Conservation (phyloP, 805 yeast species). For the Tetrapisispora fleetii region DNA sequence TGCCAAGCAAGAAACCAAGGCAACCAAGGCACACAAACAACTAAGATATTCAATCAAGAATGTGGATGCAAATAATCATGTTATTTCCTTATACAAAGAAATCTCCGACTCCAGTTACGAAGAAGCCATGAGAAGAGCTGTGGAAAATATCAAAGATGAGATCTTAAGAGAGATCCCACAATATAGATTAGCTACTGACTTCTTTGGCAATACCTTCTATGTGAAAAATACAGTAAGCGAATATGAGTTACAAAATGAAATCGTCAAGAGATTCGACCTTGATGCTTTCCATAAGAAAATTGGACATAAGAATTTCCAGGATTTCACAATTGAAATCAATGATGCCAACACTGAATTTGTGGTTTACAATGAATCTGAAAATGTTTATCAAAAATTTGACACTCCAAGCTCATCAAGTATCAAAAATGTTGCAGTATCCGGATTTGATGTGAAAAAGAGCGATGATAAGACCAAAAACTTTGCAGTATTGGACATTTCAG, state of each 20-base stretch:
- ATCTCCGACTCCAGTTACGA: slow-evolving; percentile 3
- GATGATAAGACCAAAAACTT: slow-evolving; percentile 3
- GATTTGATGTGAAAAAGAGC: slow-evolving; percentile 12
- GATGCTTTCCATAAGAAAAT: slow-evolving; percentile 1
- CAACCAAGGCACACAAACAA: not conserved
- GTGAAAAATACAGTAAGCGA: slow-evolving; percentile 21
- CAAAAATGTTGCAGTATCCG: slow-evolving; percentile 18
- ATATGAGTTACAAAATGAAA: slow-evolving; percentile 13
- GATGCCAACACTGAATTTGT: slow-evolving; percentile 16
- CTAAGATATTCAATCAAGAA: not conserved
- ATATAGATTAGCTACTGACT: slow-evolving; percentile 17
- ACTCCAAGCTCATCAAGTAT: slow-evolving; percentile 11
- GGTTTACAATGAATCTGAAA: slow-evolving; percentile 14
- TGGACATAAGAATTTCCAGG: slow-evolving; percentile 10
- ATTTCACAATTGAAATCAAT: slow-evolving; percentile 18
- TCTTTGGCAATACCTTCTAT: slow-evolving; percentile 24
- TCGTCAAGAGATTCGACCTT: slow-evolving; percentile 12
- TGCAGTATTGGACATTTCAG: slow-evolving; percentile 13
- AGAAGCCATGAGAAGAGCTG: slow-evolving; percentile 8
- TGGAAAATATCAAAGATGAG: not conserved
- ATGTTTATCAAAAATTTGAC: slow-evolving; percentile 13
- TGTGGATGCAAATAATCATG: not conserved
- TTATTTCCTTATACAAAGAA: slow-evolving; percentile 2
- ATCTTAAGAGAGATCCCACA: slow-evolving; percentile 8
- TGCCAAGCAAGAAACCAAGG: not conserved